A percentile compares a stretch with the other conserved stretches of the same genome.
phyloP scores from a whole-genome alignment of 495 filamentous ascomycete species.

The Rhypophila decipiens region DNA sequence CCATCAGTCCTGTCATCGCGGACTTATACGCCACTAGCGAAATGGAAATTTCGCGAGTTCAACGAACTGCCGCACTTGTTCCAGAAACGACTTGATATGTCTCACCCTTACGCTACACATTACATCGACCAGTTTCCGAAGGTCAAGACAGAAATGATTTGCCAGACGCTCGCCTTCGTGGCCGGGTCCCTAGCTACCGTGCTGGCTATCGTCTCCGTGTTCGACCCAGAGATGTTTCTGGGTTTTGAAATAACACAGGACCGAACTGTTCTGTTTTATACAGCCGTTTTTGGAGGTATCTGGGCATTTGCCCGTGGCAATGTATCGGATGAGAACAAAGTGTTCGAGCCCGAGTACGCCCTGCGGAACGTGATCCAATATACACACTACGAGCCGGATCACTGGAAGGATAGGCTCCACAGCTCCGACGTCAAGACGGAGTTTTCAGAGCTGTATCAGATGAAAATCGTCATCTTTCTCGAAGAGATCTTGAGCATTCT shows the following conservation, averaged over 20 bases:
- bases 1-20: constrained; percentile 71
- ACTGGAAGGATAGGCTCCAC: constrained; percentile 85
- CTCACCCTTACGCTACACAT: constrained; percentile 82
- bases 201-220: constrained; percentile 67
- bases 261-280: constrained; percentile 77
- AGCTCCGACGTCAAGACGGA: constrained; percentile 79
- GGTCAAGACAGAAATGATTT: constrained; percentile 77
- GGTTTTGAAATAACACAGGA: constrained; percentile 84
- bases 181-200: constrained; percentile 79
- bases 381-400: constrained; percentile 80
- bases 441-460: constrained; percentile 80
- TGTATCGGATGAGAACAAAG: constrained; percentile 78
- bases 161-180: constrained; percentile 79
- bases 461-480: constrained; percentile 83
- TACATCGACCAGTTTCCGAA: constrained; percentile 97
- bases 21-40: constrained; percentile 85
- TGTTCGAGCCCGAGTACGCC: constrained; percentile 88
- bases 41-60: constrained; percentile 98
- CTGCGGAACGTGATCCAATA: constrained; percentile 82
- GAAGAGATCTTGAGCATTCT: constrained; percentile 91
- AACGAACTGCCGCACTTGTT: constrained; percentile 94
- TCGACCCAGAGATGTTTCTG: constrained; percentile 86
- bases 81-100: constrained; percentile 83
- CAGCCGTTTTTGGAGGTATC: constrained; percentile 61
- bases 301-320: constrained; percentile 75